Conservation (phyloP, 768 basidiomycete species). For the Rhodotorula graminis region DNA sequence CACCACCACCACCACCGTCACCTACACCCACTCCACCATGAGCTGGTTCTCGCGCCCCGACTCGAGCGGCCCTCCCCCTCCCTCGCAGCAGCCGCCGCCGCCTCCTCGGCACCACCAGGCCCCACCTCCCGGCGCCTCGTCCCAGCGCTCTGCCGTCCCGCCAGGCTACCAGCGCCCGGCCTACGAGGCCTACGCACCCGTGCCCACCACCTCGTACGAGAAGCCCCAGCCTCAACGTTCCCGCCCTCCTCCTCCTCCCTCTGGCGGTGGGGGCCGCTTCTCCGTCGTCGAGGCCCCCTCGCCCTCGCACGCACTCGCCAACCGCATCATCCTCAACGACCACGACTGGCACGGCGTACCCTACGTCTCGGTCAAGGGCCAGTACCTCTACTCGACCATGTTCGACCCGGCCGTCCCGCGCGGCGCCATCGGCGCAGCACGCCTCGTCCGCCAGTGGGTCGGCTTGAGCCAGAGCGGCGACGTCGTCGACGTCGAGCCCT, state of each 20-base stretch:
- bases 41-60: slow-evolving; percentile 5
- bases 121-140: not conserved
- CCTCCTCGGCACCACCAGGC: not conserved
- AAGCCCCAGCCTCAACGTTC: not conserved
- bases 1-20: not conserved
- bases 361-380: slow-evolving; percentile 70
- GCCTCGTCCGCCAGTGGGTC: slow-evolving; percentile 81
- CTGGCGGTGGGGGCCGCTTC: slow-evolving; percentile 3
- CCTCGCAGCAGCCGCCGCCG: not conserved
- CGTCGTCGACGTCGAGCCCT: slow-evolving; percentile 62
- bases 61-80: too few species aligned
- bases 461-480: slow-evolving; percentile 75
- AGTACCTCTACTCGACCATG: slow-evolving; percentile 69
- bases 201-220: not conserved
- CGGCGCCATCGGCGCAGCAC: slow-evolving; percentile 69
- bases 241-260: too few species aligned
- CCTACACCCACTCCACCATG: not conserved
- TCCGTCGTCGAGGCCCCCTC: slow-evolving; percentile 38
- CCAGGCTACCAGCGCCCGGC: not conserved
- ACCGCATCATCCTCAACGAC: slow-evolving; percentile 73
- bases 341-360: slow-evolving; percentile 67
- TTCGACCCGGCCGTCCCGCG: slow-evolving; percentile 57
- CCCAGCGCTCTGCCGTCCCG: slow-evolving; percentile 3
- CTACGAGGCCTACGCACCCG: not conserved
- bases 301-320: slow-evolving; percentile 58